Percentiles rank a stretch among this genome's conserved stretches.
Evolutionary conservation across 106 monocot species (phyloP).

Genomic region (Dendrobium chrysotoxum): DNA sequence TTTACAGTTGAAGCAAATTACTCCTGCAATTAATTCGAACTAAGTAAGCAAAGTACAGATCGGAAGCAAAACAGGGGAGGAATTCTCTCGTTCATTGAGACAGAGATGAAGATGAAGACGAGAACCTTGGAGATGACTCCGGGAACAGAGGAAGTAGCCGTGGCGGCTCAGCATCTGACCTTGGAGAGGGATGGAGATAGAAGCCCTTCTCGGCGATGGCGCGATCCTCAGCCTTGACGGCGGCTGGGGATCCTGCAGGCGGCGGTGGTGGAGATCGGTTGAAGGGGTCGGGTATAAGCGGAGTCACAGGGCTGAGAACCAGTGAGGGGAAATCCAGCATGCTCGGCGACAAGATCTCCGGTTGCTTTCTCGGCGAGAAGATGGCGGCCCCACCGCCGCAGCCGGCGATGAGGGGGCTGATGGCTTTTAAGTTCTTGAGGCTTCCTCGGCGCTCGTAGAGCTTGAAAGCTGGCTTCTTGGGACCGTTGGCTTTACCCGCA

Average conservation of each 20-base stretch:
- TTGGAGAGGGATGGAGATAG: slow-evolving; percentile 85
- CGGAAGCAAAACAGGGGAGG: neutral
- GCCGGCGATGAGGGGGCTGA: slow-evolving; percentile 42
- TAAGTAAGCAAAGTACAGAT: neutral
- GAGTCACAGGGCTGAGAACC: slow-evolving; percentile 77
- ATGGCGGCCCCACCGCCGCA: neutral
- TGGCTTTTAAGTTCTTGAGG: slow-evolving; percentile 59
- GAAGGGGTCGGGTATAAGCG: slow-evolving; percentile 59
- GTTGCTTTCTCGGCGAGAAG: slow-evolving; percentile 34
- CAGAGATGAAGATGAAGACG: slow-evolving; percentile 5
- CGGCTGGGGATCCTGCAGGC: neutral
- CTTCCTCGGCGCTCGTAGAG: slow-evolving; percentile 90
- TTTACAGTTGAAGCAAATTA: slow-evolving; percentile 10
- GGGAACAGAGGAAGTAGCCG: slow-evolving; percentile 87
- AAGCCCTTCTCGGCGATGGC: slow-evolving; percentile 82
- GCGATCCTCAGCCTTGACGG: slow-evolving; percentile 40
- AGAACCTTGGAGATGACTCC: slow-evolving; percentile 39
- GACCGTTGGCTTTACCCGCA: slow-evolving; percentile 16
- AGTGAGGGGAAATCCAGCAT: slow-evolving; percentile 71
- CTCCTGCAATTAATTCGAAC: slow-evolving; percentile 9
- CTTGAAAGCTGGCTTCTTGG: slow-evolving; percentile 85
- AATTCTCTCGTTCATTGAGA: neutral
- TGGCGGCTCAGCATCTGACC: slow-evolving; percentile 42
- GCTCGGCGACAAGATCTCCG: slow-evolving; percentile 76
- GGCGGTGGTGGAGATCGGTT: slow-evolving; percentile 34